Base-by-base conservation (phyloP, 495 filamentous ascomycete species). In the Aspergillus kassunensis region DNA sequence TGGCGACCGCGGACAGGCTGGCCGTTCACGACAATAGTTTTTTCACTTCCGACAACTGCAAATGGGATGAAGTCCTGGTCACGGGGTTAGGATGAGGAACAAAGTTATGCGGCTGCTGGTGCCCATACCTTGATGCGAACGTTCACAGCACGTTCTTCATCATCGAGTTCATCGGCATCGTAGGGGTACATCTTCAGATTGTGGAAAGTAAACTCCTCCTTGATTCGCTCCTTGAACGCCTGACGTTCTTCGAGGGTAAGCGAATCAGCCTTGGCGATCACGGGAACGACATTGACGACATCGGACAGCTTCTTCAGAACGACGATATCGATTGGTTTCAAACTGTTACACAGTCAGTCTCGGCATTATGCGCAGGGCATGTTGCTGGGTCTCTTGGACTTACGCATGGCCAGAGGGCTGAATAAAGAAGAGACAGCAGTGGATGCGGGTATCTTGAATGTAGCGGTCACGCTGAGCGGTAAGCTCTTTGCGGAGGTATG, bases 151-250 rank as follows among this genome's bases (percentile, higher is more conserved):
- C 90, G 85, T 79, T 98, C 93, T 79, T 98, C 93, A 66, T 91
- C 87, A 61, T 98, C 93, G 51, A 97, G 82, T 80, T 99, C 93
- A 58, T 97, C 93, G 67, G 96, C 97, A 74, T 97, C 92, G 70
- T 99, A 99, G 43, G 93, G 93, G 79, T 95, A 99, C 93, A 99
- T 99, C 78, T 96, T 90, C 68, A 97, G 81, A 79, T 96, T 97
- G 82, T 99, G 93, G 85, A 99, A 99, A 34, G 88, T 77, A 70
- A 99, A 97, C 67, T 99, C 93, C 79, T 97, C 92, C 83, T 95
- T 96, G 74, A 99, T 99, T 63, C 95, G 83, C 77, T 91, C 91
- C 80, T 97, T 99, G 83, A 99, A 99, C 4, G 85, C 90, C 59
- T 83, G 81, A 53, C 93, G 82, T 79, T 99, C 93, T 70, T 99